Conservation (phyloP, 345 rosid species). For the Salix dunnii region DNA sequence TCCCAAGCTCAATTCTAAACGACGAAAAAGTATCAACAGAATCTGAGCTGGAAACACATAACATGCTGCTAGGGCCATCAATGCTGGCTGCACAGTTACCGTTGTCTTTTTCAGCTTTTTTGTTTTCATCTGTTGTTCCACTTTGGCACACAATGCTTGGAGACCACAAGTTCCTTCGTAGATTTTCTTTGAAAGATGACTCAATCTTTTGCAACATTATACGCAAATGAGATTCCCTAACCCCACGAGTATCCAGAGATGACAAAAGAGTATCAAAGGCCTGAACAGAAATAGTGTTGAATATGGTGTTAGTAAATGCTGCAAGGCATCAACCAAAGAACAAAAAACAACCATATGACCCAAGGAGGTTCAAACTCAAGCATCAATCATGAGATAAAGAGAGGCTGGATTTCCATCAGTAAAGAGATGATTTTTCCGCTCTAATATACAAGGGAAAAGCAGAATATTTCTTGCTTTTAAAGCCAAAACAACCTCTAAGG, state of each 20-base stretch:
- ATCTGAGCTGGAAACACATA: slow-evolving; percentile 54
- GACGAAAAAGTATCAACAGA: slow-evolving; percentile 45
- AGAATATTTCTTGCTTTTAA: neutral
- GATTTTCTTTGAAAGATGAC: slow-evolving; percentile 65
- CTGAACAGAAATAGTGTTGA: slow-evolving; percentile 32
- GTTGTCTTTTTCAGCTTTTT: slow-evolving; percentile 41
- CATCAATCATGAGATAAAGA: neutral
- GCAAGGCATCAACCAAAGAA: neutral
- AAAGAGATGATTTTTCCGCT: neutral
- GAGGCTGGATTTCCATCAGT: neutral
- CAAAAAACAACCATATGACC: neutral
- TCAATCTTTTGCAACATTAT: slow-evolving; percentile 86
- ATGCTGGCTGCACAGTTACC: slow-evolving; percentile 34
- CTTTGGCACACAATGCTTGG: slow-evolving; percentile 24
- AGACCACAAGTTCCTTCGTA: slow-evolving; percentile 34
- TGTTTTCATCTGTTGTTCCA: slow-evolving; percentile 37
- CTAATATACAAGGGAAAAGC: neutral
- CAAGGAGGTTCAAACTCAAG: neutral
- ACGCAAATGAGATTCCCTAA: slow-evolving; percentile 91
- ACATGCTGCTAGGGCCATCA: slow-evolving; percentile 59
- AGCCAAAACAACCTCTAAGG: neutral
- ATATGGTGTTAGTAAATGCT: neutral
- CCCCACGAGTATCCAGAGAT: slow-evolving; percentile 84
- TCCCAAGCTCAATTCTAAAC: slow-evolving; percentile 75
- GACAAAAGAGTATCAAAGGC: slow-evolving; percentile 79